Conservation (phyloP, 2,329 filamentous ascomycete genomes). For the Pseudonectria buxi region DNA sequence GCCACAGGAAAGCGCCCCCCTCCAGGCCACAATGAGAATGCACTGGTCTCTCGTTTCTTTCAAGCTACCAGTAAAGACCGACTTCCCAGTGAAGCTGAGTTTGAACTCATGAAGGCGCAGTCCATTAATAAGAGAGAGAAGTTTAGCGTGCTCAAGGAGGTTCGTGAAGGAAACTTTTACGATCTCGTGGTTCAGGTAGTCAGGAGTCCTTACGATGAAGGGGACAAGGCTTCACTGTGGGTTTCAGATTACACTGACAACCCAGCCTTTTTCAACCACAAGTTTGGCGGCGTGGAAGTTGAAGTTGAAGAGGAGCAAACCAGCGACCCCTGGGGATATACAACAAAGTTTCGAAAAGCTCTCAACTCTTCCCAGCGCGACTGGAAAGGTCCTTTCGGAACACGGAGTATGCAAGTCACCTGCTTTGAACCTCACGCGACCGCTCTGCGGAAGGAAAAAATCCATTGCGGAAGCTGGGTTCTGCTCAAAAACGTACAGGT, state of each 20-base stretch:
- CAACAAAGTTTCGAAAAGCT: constrained; percentile 19
- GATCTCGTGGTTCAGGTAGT: constrained; percentile 70
- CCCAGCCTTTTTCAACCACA: constrained; percentile 48
- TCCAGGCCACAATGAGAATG: constrained; percentile 25
- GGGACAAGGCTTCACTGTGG: constrained; percentile 55
- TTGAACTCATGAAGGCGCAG: constrained; percentile 29
- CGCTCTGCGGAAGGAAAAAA: constrained; percentile 43
- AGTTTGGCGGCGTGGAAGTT: constrained; percentile 23
- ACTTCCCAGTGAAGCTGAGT: constrained; percentile 39
- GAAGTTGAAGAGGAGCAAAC: constrained; percentile 31
- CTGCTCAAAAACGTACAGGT: constrained; percentile 66
- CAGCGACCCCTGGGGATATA: constrained; percentile 53
- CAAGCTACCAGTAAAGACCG: constrained; percentile 35
- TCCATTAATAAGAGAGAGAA: constrained; percentile 47
- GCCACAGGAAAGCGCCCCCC: constrained; percentile 12
- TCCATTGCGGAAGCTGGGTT: constrained; percentile 57
- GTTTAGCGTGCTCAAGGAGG: constrained; percentile 58
- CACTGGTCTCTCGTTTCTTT: constrained; percentile 43
- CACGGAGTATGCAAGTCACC: constrained; percentile 63
- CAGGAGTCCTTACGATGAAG: constrained; percentile 35
- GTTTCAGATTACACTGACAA: constrained; percentile 81
- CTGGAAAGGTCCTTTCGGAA: constrained; percentile 74
- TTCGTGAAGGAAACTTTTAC: constrained; percentile 50
- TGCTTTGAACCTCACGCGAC: constrained; percentile 62
- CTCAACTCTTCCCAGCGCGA: constrained; percentile 12